phyloP scores from a whole-genome alignment of 805 yeast genomes.

The Ogataea angusta region DNA sequence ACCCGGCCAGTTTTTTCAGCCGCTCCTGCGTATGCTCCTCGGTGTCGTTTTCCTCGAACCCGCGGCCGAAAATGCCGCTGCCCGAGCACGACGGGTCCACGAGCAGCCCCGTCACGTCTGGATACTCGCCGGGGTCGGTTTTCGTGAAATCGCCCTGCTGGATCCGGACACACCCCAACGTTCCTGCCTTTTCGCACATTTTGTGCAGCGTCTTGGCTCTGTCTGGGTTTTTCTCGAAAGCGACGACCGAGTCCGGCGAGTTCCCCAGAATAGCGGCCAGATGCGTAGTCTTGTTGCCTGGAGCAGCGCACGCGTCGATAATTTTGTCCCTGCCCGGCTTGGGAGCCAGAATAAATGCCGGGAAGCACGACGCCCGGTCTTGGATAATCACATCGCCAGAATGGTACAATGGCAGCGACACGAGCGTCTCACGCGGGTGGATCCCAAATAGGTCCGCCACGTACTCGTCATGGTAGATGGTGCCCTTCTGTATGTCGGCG shows the following conservation, averaged over 20 bases:
- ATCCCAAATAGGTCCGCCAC: slow-evolving; percentile 80
- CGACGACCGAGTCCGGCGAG: slow-evolving; percentile 51
- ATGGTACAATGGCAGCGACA: slow-evolving; percentile 64
- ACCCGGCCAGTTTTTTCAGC: slow-evolving; percentile 70
- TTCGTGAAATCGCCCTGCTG: slow-evolving; percentile 60
- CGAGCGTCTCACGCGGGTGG: slow-evolving; percentile 69
- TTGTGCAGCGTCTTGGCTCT: slow-evolving; percentile 66
- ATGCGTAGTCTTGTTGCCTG: slow-evolving; percentile 97
- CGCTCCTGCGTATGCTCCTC: slow-evolving; percentile 46
- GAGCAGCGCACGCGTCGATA: slow-evolving; percentile 96
- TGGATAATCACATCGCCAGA: slow-evolving; percentile 84
- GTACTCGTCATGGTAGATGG: slow-evolving; percentile 67
- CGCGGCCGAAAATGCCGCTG: slow-evolving; percentile 94
- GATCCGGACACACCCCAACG: slow-evolving; percentile 40
- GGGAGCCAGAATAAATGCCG: slow-evolving; percentile 78
- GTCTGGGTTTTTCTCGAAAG: slow-evolving; percentile 81
- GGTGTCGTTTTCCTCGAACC: slow-evolving; percentile 55
- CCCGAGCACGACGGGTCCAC: slow-evolving; percentile 99
- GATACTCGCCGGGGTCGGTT: slow-evolving; percentile 54
- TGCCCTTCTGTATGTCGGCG: slow-evolving; percentile 45
- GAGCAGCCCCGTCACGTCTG: slow-evolving; percentile 70
- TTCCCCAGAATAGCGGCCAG: slow-evolving; percentile 61
- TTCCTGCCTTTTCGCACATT: slow-evolving; percentile 82
- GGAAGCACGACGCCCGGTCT: slow-evolving; percentile 96
- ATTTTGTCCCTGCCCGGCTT: slow-evolving; percentile 51